These are phyloP conservation scores for Ogataea henricii DNA, from an alignment of 805 yeast genomes.

Conservation along the genomic window DNA sequence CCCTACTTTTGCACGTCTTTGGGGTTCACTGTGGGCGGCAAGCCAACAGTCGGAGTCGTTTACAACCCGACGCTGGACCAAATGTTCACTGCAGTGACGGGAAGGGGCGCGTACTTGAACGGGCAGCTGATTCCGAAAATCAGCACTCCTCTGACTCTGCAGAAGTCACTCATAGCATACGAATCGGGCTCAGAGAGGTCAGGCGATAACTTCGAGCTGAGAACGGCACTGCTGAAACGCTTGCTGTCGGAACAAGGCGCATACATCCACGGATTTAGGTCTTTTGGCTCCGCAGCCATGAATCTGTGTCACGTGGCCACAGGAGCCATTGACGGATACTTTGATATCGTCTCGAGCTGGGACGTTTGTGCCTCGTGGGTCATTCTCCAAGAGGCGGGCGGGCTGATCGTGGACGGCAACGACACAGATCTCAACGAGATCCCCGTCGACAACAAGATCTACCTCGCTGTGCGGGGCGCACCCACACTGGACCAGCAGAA, in stretches of 20 bases:
- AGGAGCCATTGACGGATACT: conserved; percentile 60
- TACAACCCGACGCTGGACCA: conserved; percentile 59
- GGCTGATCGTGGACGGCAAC: conserved; percentile 55
- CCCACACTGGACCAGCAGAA: conserved; percentile 18
- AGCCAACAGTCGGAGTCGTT: conserved; percentile 65
- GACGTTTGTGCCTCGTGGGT: conserved; percentile 73
- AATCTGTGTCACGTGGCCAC: conserved; percentile 59
- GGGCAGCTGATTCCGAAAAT: conserved; percentile 38
- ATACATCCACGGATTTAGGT: conserved; percentile 61
- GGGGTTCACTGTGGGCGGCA: conserved; percentile 51
- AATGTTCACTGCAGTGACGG: conserved; percentile 55
- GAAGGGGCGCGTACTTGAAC: conserved; percentile 56
- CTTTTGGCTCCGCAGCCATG: conserved; percentile 67
- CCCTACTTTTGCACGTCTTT: conserved; percentile 64
- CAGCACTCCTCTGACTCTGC: conserved; percentile 44
- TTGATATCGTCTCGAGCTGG: conserved; percentile 66
- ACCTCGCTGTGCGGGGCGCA: conserved; percentile 21
- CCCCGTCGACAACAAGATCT: conserved; percentile 38
- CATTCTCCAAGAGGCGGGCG: conserved; percentile 61
- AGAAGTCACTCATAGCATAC: conserved; percentile 55
- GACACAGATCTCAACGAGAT: conserved; percentile 48
- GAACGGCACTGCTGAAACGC: conserved; percentile 48
- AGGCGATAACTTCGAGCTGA: conserved; percentile 51
- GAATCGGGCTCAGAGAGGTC: conserved; percentile 65
- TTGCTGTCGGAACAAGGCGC: conserved; percentile 51